Conservation (phyloP, 345 rosid species). For the Gossypium arboreum region DNA sequence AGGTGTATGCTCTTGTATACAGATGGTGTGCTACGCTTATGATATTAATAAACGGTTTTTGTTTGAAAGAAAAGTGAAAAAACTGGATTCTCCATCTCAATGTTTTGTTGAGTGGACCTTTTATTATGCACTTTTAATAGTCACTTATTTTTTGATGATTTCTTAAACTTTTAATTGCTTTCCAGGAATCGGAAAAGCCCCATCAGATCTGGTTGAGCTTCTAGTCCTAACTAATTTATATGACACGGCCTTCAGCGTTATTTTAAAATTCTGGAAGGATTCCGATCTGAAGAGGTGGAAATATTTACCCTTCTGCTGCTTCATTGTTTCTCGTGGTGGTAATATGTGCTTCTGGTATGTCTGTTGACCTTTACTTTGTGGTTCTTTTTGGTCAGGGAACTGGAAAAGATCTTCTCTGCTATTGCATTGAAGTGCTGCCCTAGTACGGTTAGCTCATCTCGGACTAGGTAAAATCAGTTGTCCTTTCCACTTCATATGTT, state of each 20-base stretch:
- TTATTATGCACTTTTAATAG: not conserved
- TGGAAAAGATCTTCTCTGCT: constrained; percentile 73
- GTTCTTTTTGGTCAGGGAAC: constrained; percentile 49
- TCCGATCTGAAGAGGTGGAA: constrained; percentile 64
- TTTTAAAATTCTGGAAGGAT: constrained; percentile 76
- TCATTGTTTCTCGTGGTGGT: not conserved
- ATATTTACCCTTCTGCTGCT: constrained; percentile 13
- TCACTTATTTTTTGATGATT: constrained; percentile 4
- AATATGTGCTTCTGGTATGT: constrained; percentile 18
- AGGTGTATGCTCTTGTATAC: not conserved
- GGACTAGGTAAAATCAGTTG: constrained; percentile 29
- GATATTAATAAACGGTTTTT: constrained; percentile 5
- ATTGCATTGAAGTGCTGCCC: constrained; percentile 88
- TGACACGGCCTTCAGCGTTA: constrained; percentile 83
- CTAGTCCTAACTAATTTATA: constrained; percentile 65
- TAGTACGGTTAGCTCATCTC: constrained; percentile 37
- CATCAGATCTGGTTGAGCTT: constrained; percentile 73
- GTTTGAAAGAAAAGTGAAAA: not conserved
- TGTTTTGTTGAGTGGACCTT: not conserved
- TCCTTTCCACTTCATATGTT: not conserved
- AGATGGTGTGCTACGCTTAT: not conserved
- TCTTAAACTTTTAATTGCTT: constrained; percentile 20
- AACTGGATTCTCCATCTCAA: not conserved
- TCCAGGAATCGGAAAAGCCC: constrained; percentile 48
- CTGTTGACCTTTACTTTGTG: constrained; percentile 3